Evolutionary conservation across 2,329 filamentous ascomycete genomes (phyloP).

Genomic region (Sarocladium brachiariae): DNA sequence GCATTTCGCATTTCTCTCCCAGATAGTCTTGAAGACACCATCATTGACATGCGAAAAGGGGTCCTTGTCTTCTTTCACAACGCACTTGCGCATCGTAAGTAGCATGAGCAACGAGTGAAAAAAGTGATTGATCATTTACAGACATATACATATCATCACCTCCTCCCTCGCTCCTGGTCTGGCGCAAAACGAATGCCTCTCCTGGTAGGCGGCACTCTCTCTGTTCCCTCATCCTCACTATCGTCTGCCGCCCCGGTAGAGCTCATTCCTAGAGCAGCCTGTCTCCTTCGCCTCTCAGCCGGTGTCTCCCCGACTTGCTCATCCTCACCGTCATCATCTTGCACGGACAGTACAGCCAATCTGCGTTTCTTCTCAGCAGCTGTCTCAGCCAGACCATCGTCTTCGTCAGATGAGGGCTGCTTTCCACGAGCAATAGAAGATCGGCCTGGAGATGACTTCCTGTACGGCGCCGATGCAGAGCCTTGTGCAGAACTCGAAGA

Average conservation of each 20-base stretch:
- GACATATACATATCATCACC: background rate
- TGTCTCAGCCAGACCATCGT: slow-evolving; percentile 43
- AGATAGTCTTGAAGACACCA: no score
- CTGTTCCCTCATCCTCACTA: slow-evolving; percentile 47
- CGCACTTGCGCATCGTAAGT: no score
- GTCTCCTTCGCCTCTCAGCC: slow-evolving; percentile 64
- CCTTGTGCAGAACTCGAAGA: slow-evolving; percentile 12
- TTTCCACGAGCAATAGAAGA: slow-evolving; percentile 1
- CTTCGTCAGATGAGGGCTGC: slow-evolving; percentile 2
- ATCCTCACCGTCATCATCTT: slow-evolving; percentile 32
- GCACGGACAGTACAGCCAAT: slow-evolving; percentile 43
- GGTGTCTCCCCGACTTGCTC: slow-evolving; percentile 58
- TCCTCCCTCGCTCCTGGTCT: slow-evolving; percentile 28
- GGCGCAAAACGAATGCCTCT: slow-evolving; percentile 54
- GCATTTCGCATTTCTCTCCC: no score
- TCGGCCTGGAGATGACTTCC: slow-evolving; percentile 19
- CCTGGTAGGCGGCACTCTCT: slow-evolving; percentile 41
- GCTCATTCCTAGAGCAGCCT: slow-evolving; percentile 63
- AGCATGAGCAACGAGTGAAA: no score
- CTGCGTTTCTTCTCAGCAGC: slow-evolving; percentile 63
- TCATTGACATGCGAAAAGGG: no score
- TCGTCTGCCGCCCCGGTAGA: slow-evolving; percentile 42
- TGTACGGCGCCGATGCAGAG: slow-evolving; percentile 16
- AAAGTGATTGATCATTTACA: background rate
- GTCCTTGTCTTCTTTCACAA: no score